These are phyloP conservation scores for Castanopsis chinensis DNA, from an alignment of 306 rosid genomes.

Conservation along the genomic window DNA sequence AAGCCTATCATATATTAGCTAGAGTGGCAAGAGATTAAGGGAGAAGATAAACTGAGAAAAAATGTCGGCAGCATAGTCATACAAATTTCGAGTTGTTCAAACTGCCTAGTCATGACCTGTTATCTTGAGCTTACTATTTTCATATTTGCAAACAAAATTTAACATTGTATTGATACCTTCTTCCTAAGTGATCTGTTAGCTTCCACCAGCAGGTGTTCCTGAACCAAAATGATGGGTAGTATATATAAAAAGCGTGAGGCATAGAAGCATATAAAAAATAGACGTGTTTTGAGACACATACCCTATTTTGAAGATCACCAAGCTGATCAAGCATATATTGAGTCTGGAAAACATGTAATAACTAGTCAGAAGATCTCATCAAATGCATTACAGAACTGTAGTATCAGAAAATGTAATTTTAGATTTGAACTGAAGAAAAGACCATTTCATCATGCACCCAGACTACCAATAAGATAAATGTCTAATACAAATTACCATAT, in stretches of 20 bases:
- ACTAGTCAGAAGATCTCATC: not conserved
- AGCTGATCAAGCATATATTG: constrained; percentile 74
- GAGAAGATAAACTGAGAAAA: too few relatives aligned
- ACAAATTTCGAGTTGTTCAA: too few relatives aligned
- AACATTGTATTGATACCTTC: constrained; percentile 42
- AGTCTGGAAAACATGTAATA: constrained; percentile 43
- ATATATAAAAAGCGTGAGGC: not conserved
- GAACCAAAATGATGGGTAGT: constrained; percentile 6
- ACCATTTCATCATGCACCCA: not conserved
- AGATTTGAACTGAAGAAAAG: not conserved
- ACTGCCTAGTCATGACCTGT: too few relatives aligned
- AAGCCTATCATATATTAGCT: not conserved
- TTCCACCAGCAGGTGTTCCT: constrained; percentile 70
- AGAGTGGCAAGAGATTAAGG: not conserved
- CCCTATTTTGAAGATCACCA: constrained; percentile 74
- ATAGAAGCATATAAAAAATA: not conserved
- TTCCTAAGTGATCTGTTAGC: constrained; percentile 51
- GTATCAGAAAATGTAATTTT: too few relatives aligned
- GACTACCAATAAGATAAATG: too few relatives aligned
- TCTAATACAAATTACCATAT: too few relatives aligned
- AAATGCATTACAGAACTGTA: too few relatives aligned
- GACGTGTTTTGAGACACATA: constrained; percentile 3
- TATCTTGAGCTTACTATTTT: not conserved
- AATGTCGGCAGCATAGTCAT: too few relatives aligned
- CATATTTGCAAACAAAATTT: not conserved